Percentiles rank a stretch among this genome's conserved stretches.
Evolutionary conservation across 2,329 filamentous ascomycete species (phyloP).

Genomic region (Hypoxylon sp.): DNA sequence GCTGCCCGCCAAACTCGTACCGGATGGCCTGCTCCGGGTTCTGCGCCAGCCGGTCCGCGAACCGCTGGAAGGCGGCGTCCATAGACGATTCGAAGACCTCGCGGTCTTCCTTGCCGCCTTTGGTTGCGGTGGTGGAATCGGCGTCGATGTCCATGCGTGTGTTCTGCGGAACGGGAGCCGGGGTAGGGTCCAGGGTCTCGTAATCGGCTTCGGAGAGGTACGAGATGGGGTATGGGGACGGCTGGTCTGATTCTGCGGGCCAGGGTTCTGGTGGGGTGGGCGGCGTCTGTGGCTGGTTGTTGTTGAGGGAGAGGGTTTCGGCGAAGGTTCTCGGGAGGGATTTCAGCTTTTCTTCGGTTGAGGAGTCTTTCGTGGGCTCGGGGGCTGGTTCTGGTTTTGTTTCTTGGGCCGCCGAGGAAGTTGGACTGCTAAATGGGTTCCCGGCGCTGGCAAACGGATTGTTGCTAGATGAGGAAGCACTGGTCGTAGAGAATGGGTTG

Average conservation of each 20-base stretch:
- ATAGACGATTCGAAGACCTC: conserved; percentile 81
- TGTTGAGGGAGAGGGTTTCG: conserved; percentile 82
- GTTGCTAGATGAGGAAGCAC: conserved; percentile 55
- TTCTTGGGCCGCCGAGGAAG: conserved; percentile 24
- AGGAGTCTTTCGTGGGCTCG: conserved; percentile 55
- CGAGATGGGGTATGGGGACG: conserved; percentile 79
- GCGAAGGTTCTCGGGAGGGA: conserved; percentile 75
- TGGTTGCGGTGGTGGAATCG: conserved; percentile 51
- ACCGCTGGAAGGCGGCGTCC: conserved; percentile 84
- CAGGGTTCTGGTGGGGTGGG: conserved; percentile 76
- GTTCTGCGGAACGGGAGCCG: conserved; percentile 65
- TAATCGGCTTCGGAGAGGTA: conserved; percentile 92
- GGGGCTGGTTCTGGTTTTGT: conserved; percentile 40
- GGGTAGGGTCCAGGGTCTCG: conserved; percentile 81
- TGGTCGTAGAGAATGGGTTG: conserved; percentile 74
- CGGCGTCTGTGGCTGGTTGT: conserved; percentile 57
- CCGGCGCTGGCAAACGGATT: conserved; percentile 74
- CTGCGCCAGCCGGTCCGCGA: conserved; percentile 82
- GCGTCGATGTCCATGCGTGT: conserved; percentile 65
- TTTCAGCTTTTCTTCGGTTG: conserved; percentile 45
- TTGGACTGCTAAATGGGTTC: conserved; percentile 63
- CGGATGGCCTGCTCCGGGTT: conserved; percentile 87
- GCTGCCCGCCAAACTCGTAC: conserved; percentile 81
- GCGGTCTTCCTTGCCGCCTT: conserved; percentile 72
- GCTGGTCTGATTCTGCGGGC: conserved; percentile 77